phyloP scores from a whole-genome alignment of 1,284 basidiomycete species.

The Ustilago trichophora region DNA sequence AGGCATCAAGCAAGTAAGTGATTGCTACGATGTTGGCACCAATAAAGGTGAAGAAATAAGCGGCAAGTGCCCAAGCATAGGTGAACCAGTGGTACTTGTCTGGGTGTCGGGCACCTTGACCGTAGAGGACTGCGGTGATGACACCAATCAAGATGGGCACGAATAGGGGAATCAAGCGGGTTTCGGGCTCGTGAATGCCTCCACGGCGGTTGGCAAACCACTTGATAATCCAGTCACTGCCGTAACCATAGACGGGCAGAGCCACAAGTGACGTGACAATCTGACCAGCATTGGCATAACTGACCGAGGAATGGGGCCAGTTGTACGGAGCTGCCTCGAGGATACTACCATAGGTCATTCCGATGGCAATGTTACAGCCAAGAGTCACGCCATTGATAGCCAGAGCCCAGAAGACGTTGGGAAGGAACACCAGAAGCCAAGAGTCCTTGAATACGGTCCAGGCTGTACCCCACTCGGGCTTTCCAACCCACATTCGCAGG shows the following conservation, averaged over 20 bases:
- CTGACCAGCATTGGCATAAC: constrained; percentile 12
- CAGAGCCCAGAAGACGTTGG: constrained; percentile 12
- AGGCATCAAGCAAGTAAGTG: constrained; percentile 14
- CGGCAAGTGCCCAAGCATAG: constrained; percentile 7
- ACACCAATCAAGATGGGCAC: constrained; percentile 13
- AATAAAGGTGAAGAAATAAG: constrained; percentile 4
- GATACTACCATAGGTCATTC: constrained; percentile 9
- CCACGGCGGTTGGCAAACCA: constrained; percentile 16
- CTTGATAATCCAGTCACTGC: constrained; percentile 17
- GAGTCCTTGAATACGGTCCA: constrained; percentile 11
- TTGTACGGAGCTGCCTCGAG: constrained; percentile 6
- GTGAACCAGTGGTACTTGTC: constrained; percentile 16
- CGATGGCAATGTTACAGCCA: constrained; percentile 11
- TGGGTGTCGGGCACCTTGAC: constrained; percentile 8
- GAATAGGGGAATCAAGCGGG: constrained; percentile 8
- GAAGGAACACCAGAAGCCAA: constrained; percentile 7
- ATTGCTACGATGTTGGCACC: constrained; percentile 17
- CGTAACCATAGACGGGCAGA: constrained; percentile 11
- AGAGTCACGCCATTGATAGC: constrained; percentile 16
- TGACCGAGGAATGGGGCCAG: constrained; percentile 6
- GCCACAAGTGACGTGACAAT: constrained; percentile 16
- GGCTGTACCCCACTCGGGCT: constrained; percentile 13
- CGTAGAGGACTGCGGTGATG: constrained; percentile 11
- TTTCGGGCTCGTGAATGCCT: constrained; percentile 19
- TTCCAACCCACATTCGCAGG: constrained; percentile 13